A percentile compares a stretch with the other conserved stretches of the same genome.
Evolutionary conservation across 371 early-diverging fungal species (phyloP).

Genomic region (Apophysomyces trapeziformis): DNA sequence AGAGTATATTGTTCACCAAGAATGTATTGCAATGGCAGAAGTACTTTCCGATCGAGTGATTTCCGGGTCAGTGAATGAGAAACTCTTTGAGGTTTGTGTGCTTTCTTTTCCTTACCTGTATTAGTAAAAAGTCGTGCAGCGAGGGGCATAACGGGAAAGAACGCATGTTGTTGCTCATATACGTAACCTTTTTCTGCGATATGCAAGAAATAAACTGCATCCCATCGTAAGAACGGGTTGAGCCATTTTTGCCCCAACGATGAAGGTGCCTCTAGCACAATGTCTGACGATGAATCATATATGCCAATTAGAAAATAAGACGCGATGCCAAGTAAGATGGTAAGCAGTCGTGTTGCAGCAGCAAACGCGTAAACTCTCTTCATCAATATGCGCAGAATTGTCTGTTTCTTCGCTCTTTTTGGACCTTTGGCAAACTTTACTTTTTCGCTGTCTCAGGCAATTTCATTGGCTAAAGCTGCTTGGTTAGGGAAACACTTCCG

Average conservation of each 20-base stretch:
- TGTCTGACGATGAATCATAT: constrained; percentile 52
- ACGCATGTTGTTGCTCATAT: constrained; percentile 92
- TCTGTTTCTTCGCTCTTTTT: neutral
- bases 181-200: constrained; percentile 84
- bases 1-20: constrained; percentile 52
- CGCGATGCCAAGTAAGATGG: constrained; percentile 25
- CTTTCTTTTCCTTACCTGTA: constrained; percentile 37
- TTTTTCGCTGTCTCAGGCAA: neutral
- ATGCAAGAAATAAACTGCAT: constrained; percentile 87
- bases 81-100: neutral
- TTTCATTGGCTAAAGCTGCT: neutral
- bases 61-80: too few relatives aligned
- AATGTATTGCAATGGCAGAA: constrained; percentile 45
- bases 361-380: constrained; percentile 37
- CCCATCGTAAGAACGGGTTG: constrained; percentile 85
- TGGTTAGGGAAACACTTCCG: neutral
- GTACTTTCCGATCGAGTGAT: constrained; percentile 25
- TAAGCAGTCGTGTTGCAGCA: constrained; percentile 27
- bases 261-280: constrained; percentile 21
- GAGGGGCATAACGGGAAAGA: constrained; percentile 87
- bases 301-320: constrained; percentile 32
- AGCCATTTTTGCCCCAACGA: constrained; percentile 21
- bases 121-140: constrained; percentile 55
- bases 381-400: constrained; percentile 3
- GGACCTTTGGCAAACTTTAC: too few relatives aligned